Evolutionary conservation across 306 rosid species (phyloP).

Genomic region (Prunus campanulata): DNA sequence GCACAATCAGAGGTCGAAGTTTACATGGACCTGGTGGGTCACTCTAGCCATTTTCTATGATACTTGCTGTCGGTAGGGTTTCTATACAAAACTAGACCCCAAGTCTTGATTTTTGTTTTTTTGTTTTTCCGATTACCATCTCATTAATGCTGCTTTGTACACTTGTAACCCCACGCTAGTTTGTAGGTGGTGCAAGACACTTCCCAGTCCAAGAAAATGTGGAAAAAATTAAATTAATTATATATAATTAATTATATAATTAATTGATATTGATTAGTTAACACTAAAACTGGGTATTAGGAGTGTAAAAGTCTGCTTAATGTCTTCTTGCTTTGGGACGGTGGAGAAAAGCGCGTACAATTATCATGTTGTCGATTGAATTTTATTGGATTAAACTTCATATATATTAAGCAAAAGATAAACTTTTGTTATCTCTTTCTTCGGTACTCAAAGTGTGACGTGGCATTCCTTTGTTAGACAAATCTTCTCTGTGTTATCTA

Average conservation of each 20-base stretch:
- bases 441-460: neutral
- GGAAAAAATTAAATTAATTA: neutral
- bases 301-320: neutral
- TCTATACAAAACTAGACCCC: slow-evolving; percentile 10
- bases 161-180: slow-evolving; percentile 41
- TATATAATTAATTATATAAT: neutral
- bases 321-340: slow-evolving; percentile 31
- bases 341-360: slow-evolving; percentile 46
- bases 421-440: neutral
- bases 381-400: neutral
- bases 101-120: slow-evolving; percentile 12
- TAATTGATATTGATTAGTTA: neutral
- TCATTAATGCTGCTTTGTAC: neutral
- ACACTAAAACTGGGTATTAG: neutral
- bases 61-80: slow-evolving; percentile 62
- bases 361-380: slow-evolving; percentile 13
- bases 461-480: slow-evolving; percentile 14
- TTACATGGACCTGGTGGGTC: slow-evolving; percentile 54
- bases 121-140: neutral
- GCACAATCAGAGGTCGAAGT: slow-evolving; percentile 29
- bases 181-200: slow-evolving; percentile 35
- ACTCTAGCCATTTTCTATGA: slow-evolving; percentile 41
- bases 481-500: neutral
- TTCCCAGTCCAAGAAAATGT: slow-evolving; percentile 25
- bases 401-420: too few species aligned